Percentiles rank a stretch among this genome's conserved stretches.
phyloP scores from a whole-genome alignment of 192 early-diverging fungal genomes.

The Coemansia sp. region DNA sequence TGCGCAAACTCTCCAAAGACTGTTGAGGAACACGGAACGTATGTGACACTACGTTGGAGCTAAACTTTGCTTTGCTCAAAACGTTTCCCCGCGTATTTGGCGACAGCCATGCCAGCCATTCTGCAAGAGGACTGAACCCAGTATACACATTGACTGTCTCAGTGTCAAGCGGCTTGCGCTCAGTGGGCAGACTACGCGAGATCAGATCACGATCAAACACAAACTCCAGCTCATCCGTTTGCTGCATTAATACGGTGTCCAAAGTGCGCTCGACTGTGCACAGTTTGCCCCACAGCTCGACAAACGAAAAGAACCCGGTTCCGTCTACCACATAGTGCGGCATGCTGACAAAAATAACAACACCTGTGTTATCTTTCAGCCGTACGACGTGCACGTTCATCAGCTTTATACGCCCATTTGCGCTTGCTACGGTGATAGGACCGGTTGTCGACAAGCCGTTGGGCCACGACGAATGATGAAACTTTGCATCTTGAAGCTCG shows the following conservation, averaged over 20 bases:
- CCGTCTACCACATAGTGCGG: slow-evolving; percentile 49
- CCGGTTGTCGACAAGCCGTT: slow-evolving; percentile 22
- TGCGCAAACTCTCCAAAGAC: slow-evolving; percentile 13
- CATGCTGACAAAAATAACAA: slow-evolving; percentile 41
- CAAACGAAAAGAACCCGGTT: slow-evolving; percentile 45
- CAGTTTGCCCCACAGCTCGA: slow-evolving; percentile 38
- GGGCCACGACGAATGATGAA: slow-evolving; percentile 45
- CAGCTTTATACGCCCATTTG: slow-evolving; percentile 27
- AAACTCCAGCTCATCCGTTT: slow-evolving; percentile 1
- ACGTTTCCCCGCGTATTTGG: slow-evolving; percentile 31
- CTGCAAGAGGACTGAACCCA: slow-evolving; percentile 27
- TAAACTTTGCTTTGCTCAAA: slow-evolving; percentile 31
- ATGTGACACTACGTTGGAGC: slow-evolving; percentile 23
- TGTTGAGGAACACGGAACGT: slow-evolving; percentile 34
- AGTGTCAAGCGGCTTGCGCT: slow-evolving; percentile 24
- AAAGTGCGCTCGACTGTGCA: slow-evolving; percentile 11
- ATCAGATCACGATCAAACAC: slow-evolving; percentile 45
- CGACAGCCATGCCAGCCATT: slow-evolving; percentile 52
- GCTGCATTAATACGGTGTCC: not conserved
- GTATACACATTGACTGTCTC: slow-evolving; percentile 28
- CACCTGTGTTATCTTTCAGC: slow-evolving; percentile 32
- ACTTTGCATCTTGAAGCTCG: slow-evolving; percentile 22
- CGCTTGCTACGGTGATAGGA: slow-evolving; percentile 28
- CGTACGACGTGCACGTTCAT: slow-evolving; percentile 33
- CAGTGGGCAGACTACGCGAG: slow-evolving; percentile 19